Evolutionary conservation across 2,329 filamentous ascomycete species (phyloP).

Genomic region (Exophiala phaeomuriformis): DNA sequence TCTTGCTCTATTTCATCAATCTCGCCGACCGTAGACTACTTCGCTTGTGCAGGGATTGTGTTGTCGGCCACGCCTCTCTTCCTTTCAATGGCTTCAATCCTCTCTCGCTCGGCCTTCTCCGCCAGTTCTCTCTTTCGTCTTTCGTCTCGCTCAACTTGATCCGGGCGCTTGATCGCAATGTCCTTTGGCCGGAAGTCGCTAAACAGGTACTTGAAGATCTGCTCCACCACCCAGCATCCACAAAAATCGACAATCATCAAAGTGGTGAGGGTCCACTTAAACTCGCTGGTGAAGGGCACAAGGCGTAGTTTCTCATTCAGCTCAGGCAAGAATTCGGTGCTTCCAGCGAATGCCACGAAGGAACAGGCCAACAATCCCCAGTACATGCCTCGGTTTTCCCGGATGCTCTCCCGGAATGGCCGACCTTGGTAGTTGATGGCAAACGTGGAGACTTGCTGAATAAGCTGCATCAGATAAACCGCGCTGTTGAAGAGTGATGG

Average conservation of each 20-base stretch:
- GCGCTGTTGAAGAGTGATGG: slow-evolving; percentile 93
- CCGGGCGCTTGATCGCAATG: slow-evolving; percentile 76
- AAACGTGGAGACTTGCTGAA: slow-evolving; percentile 98
- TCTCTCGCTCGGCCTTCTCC: slow-evolving; percentile 29
- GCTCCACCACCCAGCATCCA: slow-evolving; percentile 81
- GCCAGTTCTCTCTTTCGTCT: slow-evolving; percentile 57
- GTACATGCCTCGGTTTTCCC: slow-evolving; percentile 97
- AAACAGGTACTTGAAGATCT: slow-evolving; percentile 74
- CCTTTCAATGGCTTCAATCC: slow-evolving; percentile 27
- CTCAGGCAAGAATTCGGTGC: slow-evolving; percentile 90
- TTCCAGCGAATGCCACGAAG: slow-evolving; percentile 85
- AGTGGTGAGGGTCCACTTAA: slow-evolving; percentile 76
- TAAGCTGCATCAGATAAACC: slow-evolving; percentile 92
- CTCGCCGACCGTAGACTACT: not conserved
- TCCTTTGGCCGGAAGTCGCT: slow-evolving; percentile 90
- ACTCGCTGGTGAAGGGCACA: slow-evolving; percentile 80
- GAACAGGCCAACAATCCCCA: slow-evolving; percentile 89
- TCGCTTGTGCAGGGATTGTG: not conserved
- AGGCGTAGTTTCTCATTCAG: slow-evolving; percentile 89
- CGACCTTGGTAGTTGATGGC: slow-evolving; percentile 99
- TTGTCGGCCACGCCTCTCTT: slow-evolving; percentile 24
- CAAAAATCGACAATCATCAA: slow-evolving; percentile 84
- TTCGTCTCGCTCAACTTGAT: slow-evolving; percentile 74
- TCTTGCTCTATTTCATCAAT: not conserved
- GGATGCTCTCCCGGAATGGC: slow-evolving; percentile 91